phyloP scores from a whole-genome alignment of 441 rosid genomes.

The Arabidopsis lyrata region DNA sequence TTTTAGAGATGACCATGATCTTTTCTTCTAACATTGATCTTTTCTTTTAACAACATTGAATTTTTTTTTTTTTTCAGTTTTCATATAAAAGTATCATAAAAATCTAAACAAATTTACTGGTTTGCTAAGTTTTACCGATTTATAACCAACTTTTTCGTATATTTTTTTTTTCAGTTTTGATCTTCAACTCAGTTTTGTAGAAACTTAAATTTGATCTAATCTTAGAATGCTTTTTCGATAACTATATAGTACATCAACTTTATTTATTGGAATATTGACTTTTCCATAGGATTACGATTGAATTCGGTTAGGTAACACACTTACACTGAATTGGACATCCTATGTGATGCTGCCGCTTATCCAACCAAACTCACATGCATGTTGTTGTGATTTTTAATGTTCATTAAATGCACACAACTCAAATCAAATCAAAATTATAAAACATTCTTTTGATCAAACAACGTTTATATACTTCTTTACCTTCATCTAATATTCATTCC shows the following conservation, averaged over 20 bases:
- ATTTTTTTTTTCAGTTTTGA: neutral
- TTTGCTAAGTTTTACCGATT: neutral
- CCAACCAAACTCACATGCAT: constrained; percentile 44
- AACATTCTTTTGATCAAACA: constrained; percentile 33
- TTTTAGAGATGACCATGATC: neutral
- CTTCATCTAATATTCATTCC: neutral
- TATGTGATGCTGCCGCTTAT: constrained; percentile 39
- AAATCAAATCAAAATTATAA: constrained; percentile 2
- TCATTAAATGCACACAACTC: constrained; percentile 21
- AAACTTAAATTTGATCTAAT: constrained; percentile 14
- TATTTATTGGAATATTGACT: neutral
- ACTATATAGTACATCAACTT: neutral
- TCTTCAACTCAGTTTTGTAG: neutral
- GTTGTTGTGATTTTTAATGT: constrained; percentile 32
- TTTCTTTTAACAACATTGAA: neutral
- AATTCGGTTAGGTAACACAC: constrained; percentile 32
- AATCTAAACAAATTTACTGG: neutral
- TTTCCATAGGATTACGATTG: constrained; percentile 6
- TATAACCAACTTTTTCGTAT: neutral
- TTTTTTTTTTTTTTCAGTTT: neutral
- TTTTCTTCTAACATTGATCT: neutral
- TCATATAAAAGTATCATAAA: neutral
- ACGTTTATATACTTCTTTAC: constrained; percentile 1
- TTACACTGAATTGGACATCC: constrained; percentile 28
- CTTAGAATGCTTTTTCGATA: neutral